Conservation (phyloP, 176 grass and related monocot species). For the Cenchrus americanus region DNA sequence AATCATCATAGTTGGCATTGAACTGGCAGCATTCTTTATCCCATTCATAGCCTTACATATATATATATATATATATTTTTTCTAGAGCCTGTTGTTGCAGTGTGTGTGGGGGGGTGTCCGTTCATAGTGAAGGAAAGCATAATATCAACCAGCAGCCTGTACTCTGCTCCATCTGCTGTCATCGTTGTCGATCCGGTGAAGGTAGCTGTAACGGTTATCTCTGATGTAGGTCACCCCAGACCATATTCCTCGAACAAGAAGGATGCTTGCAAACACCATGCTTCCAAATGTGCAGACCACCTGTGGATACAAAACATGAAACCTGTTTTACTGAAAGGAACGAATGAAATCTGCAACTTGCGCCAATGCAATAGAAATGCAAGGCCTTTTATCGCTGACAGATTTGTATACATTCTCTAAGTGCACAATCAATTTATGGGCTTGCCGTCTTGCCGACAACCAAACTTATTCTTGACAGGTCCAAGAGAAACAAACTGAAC, state of each 20-base stretch:
- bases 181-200: conserved; percentile 68
- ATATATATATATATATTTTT: not conserved
- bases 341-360: not conserved
- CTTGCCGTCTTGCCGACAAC: not conserved
- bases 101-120: not conserved
- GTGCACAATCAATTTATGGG: not conserved
- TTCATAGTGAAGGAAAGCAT: conserved; percentile 14
- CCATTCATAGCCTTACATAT: not conserved
- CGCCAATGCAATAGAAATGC: not conserved
- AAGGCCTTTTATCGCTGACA: not conserved
- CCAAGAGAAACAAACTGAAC: not conserved
- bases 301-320: conserved; percentile 38
- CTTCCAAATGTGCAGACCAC: conserved; percentile 95
- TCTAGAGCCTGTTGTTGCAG: conserved; percentile 1
- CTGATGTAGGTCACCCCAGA: conserved; percentile 84
- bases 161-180: conserved; percentile 69
- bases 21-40: conserved; percentile 26
- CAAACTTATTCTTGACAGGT: not conserved
- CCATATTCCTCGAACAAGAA: conserved; percentile 90
- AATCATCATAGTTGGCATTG: not conserved
- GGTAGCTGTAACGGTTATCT: conserved; percentile 76
- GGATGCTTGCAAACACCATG: conserved; percentile 87
- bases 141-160: conserved; percentile 63
- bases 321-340: not conserved
- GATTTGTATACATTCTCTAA: not conserved